Base-by-base conservation (phyloP, 345 rosid species). In the Eucalyptus cladocalyx region DNA sequence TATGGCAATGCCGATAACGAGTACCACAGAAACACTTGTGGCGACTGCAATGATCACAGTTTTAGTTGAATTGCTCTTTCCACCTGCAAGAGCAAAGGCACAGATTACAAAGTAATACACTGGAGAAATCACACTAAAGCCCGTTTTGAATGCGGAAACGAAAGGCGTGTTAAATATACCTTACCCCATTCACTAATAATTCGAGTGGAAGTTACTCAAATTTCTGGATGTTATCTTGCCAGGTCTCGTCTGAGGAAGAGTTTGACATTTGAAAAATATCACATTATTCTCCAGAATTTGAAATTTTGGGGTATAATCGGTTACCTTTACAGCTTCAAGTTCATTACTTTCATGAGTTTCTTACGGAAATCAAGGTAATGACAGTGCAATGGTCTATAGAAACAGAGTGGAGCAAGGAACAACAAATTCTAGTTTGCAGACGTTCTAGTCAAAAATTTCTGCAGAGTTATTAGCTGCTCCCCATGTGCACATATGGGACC, bases 181-280 rank as follows among this genome's bases (percentile, higher is more conserved):
- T 53, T 0, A 1, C 24, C 1, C 23, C 56, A 53, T 53, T 53
- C 23, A 0, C 2, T 53, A 0, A 53, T 53, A 53, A 18, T 1
- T 53, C 1, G 56, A 53, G 21, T 1, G 56, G 2, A 53, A 53
- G 56, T 53, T 53, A 53, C 1, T 6, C 2, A 1, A 1, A 53
- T 53, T 53, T 53, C 56, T 18, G 21, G 56, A 51, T 51, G 8
- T 51, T 51, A 0, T 51, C 21, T 51, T 51, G 5, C 60, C 28
- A 56, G 0, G 6, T 4, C 3, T 56, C 11, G 62, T 56, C 56
- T 18, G 0, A 53, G 0, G 62, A 1, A 56, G 62, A 23, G 62
- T 2, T 56, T 24, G 0, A 56, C 62, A 56, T 1, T 56, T 23
- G 30, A 56, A 11, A 56, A 56, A 56, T 24, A 56, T 1, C 62